Percentiles rank a stretch among this genome's conserved stretches.
Evolutionary conservation across 2,329 filamentous ascomycete species (phyloP).

Genomic region (Endothia cerciana): DNA sequence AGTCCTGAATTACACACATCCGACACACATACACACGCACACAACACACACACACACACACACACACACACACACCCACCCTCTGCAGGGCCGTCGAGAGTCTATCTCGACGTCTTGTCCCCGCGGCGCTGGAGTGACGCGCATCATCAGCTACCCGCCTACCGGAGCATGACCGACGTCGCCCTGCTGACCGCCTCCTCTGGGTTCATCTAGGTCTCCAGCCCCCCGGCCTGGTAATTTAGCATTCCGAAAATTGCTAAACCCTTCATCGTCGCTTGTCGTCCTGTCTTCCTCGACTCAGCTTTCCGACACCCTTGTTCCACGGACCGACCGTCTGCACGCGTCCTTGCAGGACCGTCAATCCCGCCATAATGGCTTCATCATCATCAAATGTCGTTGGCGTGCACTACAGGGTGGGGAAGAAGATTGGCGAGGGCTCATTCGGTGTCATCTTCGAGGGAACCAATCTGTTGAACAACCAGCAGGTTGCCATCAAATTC

Average conservation of each 20-base stretch:
- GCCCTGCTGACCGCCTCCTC: slow-evolving; percentile 28
- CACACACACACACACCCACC: neutral
- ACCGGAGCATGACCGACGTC: slow-evolving; percentile 26
- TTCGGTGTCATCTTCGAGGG: slow-evolving; percentile 99
- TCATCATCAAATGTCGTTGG: slow-evolving; percentile 96
- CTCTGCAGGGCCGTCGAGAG: neutral
- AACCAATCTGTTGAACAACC: slow-evolving; percentile 97
- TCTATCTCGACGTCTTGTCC: neutral
- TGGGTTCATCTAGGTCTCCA: slow-evolving; percentile 25
- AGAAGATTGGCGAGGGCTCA: slow-evolving; percentile 98
- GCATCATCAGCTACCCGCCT: neutral
- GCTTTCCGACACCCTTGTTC: slow-evolving; percentile 11
- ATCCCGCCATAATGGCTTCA: slow-evolving; percentile 67
- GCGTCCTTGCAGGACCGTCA: slow-evolving; percentile 22
- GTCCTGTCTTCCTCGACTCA: slow-evolving; percentile 18
- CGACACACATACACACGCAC: neutral
- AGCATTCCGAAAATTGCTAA: slow-evolving; percentile 23
- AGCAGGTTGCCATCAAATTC: slow-evolving; percentile 99
- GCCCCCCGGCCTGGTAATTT: slow-evolving; percentile 24
- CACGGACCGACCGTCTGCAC: slow-evolving; percentile 15
- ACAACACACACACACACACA: neutral
- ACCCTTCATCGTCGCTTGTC: neutral
- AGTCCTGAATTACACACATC: slow-evolving; percentile 5
- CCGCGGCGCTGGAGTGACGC: neutral
- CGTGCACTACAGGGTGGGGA: slow-evolving; percentile 97